phyloP scores from a whole-genome alignment of 345 rosid genomes.

The Camelina laxa region DNA sequence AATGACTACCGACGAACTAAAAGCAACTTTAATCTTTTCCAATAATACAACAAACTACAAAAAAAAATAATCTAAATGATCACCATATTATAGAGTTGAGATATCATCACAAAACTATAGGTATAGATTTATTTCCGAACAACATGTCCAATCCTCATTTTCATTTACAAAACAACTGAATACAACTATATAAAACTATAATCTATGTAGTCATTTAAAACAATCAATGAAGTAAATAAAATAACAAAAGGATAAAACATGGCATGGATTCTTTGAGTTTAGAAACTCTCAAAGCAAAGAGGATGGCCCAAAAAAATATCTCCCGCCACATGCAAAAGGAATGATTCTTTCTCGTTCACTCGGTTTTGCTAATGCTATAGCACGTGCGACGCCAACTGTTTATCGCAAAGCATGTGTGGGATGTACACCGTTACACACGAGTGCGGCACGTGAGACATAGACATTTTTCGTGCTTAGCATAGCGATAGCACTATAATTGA shows the following conservation, averaged over 20 bases:
- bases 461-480: slow-evolving; percentile 12
- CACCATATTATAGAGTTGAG: not conserved
- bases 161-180: not conserved
- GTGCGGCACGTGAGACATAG: slow-evolving; percentile 24
- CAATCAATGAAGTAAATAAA: not conserved
- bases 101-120: not conserved
- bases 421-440: slow-evolving; percentile 30
- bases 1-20: slow-evolving; percentile 31
- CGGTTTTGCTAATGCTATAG: slow-evolving; percentile 29
- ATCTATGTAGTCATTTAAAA: not conserved
- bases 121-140: not conserved
- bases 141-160: not conserved
- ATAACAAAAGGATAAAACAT: slow-evolving; percentile 21
- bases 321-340: slow-evolving; percentile 43
- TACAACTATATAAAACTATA: not conserved
- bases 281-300: slow-evolving; percentile 42
- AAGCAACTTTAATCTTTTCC: slow-evolving; percentile 13
- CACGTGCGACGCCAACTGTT: slow-evolving; percentile 46
- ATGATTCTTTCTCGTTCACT: slow-evolving; percentile 37
- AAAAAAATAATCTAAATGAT: not conserved
- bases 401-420: slow-evolving; percentile 21
- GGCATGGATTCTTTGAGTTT: slow-evolving; percentile 32
- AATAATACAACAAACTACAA: not conserved
- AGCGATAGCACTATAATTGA: slow-evolving; percentile 11
- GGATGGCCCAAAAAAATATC: slow-evolving; percentile 11